Percentiles rank a stretch among this genome's conserved stretches.
These are phyloP conservation scores for Peronospora belbahrii DNA, from an alignment of 352 stramenopile genomes.

Conservation along the genomic window DNA sequence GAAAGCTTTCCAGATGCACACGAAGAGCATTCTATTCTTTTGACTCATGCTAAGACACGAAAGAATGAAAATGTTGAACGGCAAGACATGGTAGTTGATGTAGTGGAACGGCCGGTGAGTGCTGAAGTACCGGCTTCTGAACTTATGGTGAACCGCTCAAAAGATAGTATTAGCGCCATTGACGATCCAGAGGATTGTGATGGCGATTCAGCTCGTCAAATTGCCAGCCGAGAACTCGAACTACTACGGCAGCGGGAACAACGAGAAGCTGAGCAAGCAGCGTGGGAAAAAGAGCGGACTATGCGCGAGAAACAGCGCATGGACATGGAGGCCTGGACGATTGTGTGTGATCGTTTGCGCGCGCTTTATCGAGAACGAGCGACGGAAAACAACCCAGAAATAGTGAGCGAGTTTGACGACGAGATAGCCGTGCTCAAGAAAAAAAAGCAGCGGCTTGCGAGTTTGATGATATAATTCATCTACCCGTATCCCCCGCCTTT, in stretches of 20 bases:
- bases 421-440: slow-evolving; percentile 30
- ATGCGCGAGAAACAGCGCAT: slow-evolving; percentile 25
- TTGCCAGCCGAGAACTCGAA: slow-evolving; percentile 25
- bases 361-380: slow-evolving; percentile 24
- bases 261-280: slow-evolving; percentile 22
- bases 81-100: slow-evolving; percentile 8
- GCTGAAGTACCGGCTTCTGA: slow-evolving; percentile 4
- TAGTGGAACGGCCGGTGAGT: background rate
- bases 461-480: slow-evolving; percentile 11
- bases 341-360: slow-evolving; percentile 30
- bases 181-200: background rate
- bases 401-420: slow-evolving; percentile 24
- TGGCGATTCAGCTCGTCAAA: slow-evolving; percentile 15
- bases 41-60: slow-evolving; percentile 4
- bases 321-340: slow-evolving; percentile 29
- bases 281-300: slow-evolving; percentile 27
- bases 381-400: slow-evolving; percentile 17
- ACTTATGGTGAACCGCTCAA: slow-evolving; percentile 9
- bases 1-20: background rate
- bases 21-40: slow-evolving; percentile 2
- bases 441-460: slow-evolving; percentile 28
- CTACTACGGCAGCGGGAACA: slow-evolving; percentile 23
- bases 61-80: slow-evolving; percentile 10
- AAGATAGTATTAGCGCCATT: background rate
- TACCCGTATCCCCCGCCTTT: background rate